phyloP scores from a whole-genome alignment of 164 flowering plant genomes.

The Berberis thunbergii region DNA sequence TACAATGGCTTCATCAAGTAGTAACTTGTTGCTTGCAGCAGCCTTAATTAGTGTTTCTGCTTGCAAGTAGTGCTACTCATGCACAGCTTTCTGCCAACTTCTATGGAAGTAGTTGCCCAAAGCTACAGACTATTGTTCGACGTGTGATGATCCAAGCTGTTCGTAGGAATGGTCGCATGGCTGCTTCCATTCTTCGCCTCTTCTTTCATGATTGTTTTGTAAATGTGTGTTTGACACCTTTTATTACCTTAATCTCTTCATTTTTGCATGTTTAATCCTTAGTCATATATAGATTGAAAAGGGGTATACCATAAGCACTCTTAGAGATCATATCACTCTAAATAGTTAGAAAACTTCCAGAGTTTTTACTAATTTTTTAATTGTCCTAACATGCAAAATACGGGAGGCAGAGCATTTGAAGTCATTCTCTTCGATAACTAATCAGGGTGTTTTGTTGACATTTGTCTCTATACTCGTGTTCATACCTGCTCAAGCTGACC shows the following conservation, averaged over 20 bases:
- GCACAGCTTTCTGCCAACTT: conserved; percentile 44
- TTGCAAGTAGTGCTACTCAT: not conserved
- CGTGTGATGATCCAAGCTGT: conserved; percentile 26
- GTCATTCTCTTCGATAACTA: no score
- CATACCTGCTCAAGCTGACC: no score
- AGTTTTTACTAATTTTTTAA: no score
- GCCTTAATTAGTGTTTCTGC: not conserved
- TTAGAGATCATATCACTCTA: not conserved
- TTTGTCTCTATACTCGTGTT: no score
- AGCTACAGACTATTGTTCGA: conserved; percentile 24
- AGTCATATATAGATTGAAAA: no score
- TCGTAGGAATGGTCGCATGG: conserved; percentile 9
- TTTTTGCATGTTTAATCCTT: not conserved
- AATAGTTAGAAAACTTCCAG: no score
- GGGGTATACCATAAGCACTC: not conserved
- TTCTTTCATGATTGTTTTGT: conserved; percentile 29
- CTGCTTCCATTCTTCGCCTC: conserved; percentile 21
- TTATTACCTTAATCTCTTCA: not conserved
- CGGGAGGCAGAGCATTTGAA: no score
- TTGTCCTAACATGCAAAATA: no score
- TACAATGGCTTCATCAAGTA: no score
- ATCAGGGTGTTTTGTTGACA: no score
- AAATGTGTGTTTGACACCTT: conserved; percentile 5
- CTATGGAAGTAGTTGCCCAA: conserved; percentile 41
- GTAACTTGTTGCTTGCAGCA: no score